These are phyloP conservation scores for Diaporthe caulivora DNA, from an alignment of 2,329 filamentous ascomycete species.

Conservation along the genomic window DNA sequence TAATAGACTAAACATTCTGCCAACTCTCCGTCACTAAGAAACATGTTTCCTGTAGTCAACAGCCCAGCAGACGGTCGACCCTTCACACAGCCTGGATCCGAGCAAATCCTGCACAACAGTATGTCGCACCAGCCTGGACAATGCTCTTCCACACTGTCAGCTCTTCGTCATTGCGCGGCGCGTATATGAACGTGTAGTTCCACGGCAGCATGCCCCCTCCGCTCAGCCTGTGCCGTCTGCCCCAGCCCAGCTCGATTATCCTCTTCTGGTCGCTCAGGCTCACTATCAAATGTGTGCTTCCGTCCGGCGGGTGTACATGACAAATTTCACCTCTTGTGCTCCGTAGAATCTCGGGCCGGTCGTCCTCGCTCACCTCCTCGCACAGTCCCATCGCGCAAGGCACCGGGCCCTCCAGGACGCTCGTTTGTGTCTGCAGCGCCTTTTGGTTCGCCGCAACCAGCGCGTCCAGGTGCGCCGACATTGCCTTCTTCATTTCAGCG, in stretches of 20 bases:
- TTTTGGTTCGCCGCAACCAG: conserved; percentile 46
- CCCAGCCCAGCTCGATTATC: conserved; percentile 54
- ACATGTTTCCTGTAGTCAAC: too few species aligned
- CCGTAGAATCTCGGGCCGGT: conserved; percentile 33
- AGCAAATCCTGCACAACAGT: conserved; percentile 37
- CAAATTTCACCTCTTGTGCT: conserved; percentile 49
- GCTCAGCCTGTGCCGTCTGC: conserved; percentile 53
- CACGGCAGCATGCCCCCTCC: conserved; percentile 48
- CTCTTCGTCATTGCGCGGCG: conserved; percentile 53
- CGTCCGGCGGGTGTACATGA: conserved; percentile 54
- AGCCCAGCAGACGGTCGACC: neutral
- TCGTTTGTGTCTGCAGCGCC: conserved; percentile 46
- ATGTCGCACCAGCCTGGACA: conserved; percentile 39
- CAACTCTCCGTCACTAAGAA: too few species aligned
- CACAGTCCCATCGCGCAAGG: conserved; percentile 47
- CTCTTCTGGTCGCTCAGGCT: conserved; percentile 52
- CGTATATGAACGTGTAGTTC: conserved; percentile 56
- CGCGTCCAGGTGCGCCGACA: conserved; percentile 45
- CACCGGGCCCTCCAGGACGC: conserved; percentile 49
- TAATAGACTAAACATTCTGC: too few species aligned
- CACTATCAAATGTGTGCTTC: conserved; percentile 53
- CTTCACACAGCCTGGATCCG: neutral
- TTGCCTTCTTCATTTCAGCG: conserved; percentile 37
- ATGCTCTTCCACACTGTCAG: conserved; percentile 47
- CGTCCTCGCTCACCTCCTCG: conserved; percentile 38